Evolutionary conservation across 306 rosid species (phyloP).

Genomic region (Pyrus communis): DNA sequence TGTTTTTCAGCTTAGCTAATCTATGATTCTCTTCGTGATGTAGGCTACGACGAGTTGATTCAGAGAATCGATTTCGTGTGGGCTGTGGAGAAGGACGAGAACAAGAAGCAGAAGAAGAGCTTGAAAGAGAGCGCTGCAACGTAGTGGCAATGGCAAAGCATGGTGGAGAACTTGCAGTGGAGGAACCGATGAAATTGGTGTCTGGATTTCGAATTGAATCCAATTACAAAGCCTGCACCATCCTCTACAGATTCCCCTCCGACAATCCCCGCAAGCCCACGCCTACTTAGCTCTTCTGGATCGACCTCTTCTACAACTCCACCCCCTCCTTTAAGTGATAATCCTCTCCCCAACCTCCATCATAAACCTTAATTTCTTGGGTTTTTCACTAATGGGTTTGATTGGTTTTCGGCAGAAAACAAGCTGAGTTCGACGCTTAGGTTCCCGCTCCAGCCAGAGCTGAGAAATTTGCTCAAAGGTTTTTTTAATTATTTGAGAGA

Average conservation of each 20-base stretch:
- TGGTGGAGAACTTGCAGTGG: too few relatives aligned
- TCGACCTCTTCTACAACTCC: slow-evolving; percentile 58
- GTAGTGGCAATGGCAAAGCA: too few relatives aligned
- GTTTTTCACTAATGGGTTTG: background rate
- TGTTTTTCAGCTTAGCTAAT: too few relatives aligned
- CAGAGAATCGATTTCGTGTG: too few relatives aligned
- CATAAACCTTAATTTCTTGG: background rate
- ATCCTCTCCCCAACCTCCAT: background rate
- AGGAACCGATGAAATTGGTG: too few relatives aligned
- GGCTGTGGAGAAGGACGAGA: too few relatives aligned
- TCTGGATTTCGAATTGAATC: too few relatives aligned
- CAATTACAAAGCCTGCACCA: slow-evolving; percentile 48
- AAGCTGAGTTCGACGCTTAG: slow-evolving; percentile 70
- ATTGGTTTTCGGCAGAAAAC: slow-evolving; percentile 39
- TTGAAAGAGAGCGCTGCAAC: too few relatives aligned
- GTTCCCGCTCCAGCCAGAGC: slow-evolving; percentile 68
- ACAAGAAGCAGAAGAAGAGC: too few relatives aligned
- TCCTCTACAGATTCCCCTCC: too few relatives aligned
- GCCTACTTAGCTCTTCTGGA: slow-evolving; percentile 70
- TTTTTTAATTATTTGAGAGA: background rate
- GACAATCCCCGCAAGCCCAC: slow-evolving; percentile 23
- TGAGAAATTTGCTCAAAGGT: slow-evolving; percentile 81
- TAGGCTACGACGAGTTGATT: too few relatives aligned
- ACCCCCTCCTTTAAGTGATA: slow-evolving; percentile 80
- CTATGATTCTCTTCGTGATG: too few relatives aligned